Percentiles rank a stretch among this genome's conserved stretches.
Conservation (phyloP, 2,329 filamentous ascomycete genomes). For the Ceratocystis albifundus region DNA sequence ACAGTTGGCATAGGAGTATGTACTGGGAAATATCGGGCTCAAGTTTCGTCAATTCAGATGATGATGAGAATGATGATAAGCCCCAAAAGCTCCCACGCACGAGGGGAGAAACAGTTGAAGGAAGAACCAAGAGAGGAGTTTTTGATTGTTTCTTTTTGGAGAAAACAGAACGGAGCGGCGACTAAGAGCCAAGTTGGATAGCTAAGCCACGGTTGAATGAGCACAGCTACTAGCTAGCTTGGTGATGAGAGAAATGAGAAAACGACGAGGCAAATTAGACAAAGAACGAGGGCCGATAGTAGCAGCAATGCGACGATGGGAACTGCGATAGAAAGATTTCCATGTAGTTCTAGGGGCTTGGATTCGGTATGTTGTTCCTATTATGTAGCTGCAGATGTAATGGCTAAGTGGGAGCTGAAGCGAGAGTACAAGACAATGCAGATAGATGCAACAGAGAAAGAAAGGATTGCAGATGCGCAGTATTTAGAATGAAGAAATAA, state of each 20-base stretch:
- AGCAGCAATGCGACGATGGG: background rate
- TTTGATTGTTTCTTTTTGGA: background rate
- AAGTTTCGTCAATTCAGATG: background rate
- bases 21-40: background rate
- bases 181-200: background rate
- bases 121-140: background rate
- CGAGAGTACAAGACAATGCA: constrained; percentile 13
- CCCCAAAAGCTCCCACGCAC: background rate
- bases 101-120: background rate
- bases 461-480: background rate
- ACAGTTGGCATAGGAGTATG: background rate
- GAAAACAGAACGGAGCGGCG: background rate
- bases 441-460: constrained; percentile 3
- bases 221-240: background rate
- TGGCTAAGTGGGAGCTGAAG: constrained; percentile 17
- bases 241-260: background rate
- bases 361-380: background rate
- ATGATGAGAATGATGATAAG: background rate
- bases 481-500: background rate
- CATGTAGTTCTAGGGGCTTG: background rate
- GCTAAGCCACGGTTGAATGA: background rate
- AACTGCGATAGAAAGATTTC: too few relatives aligned
- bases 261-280: background rate
- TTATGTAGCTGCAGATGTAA: constrained; percentile 7
- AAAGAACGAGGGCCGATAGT: background rate